These are phyloP conservation scores for Podila horticola DNA, from an alignment of 192 early-diverging fungal genomes.

Conservation along the genomic window DNA sequence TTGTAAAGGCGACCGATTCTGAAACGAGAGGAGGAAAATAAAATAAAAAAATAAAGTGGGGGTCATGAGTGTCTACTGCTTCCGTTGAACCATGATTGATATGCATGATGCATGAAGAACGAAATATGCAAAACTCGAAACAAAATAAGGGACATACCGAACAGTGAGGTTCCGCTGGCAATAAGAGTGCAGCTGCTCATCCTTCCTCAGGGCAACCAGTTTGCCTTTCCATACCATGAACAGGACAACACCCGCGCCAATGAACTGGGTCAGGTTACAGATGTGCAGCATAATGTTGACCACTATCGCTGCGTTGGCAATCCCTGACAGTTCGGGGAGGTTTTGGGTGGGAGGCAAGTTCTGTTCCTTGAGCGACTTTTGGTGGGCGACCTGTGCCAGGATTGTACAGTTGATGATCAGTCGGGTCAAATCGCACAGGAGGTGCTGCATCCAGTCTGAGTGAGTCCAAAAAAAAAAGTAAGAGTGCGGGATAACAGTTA, in stretches of 20 bases:
- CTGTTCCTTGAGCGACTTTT: conserved; percentile 23
- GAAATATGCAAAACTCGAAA: neutral
- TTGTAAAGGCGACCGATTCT: conserved; percentile 42
- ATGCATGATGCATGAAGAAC: neutral
- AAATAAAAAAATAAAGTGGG: neutral
- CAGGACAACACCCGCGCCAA: conserved; percentile 19
- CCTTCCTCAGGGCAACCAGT: conserved; percentile 29
- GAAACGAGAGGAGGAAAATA: neutral
- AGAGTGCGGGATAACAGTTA: neutral
- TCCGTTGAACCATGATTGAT: neutral
- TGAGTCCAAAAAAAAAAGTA: neutral
- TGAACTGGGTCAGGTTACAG: conserved; percentile 35
- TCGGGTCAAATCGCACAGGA: conserved; percentile 39
- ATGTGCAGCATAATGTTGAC: conserved; percentile 45
- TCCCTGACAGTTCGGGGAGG: conserved; percentile 28
- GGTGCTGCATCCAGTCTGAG: conserved; percentile 50
- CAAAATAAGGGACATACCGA: conserved; percentile 17
- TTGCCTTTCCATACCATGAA: conserved; percentile 26
- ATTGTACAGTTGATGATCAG: conserved; percentile 45
- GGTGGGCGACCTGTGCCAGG: conserved; percentile 26
- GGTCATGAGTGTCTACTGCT: neutral
- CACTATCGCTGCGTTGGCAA: conserved; percentile 26
- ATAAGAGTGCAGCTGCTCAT: conserved; percentile 45
- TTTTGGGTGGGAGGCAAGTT: conserved; percentile 22
- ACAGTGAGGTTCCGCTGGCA: conserved; percentile 48